Conservation (phyloP, 176 grass and related monocot species). For the Zizania latifolia region DNA sequence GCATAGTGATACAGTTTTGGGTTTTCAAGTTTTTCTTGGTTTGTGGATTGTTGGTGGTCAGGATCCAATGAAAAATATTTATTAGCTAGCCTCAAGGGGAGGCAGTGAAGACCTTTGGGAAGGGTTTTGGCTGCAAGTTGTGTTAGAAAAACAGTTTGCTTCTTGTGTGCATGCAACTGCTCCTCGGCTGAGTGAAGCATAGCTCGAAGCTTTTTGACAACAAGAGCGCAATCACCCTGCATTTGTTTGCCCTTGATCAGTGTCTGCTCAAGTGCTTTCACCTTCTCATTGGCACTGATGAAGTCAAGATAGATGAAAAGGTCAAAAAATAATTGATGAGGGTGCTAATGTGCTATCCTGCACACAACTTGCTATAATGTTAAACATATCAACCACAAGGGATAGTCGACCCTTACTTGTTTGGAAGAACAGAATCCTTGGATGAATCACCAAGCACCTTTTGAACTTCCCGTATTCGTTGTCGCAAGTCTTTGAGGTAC, state of each 20-base stretch:
- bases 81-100: conserved; percentile 55
- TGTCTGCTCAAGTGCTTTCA: conserved; percentile 67
- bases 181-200: conserved; percentile 87
- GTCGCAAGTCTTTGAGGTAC: conserved; percentile 63
- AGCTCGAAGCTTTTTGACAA: conserved; percentile 71
- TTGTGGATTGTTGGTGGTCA: conserved; percentile 39
- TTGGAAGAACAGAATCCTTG: conserved; percentile 77
- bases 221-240: conserved; percentile 58
- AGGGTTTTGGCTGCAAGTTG: conserved; percentile 89
- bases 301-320: conserved; percentile 34
- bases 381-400: neutral
- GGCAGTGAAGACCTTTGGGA: conserved; percentile 89
- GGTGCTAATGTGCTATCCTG: neutral
- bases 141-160: conserved; percentile 74
- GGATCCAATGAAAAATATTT: conserved; percentile 61
- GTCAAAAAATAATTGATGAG: neutral
- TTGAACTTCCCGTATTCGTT: conserved; percentile 72
- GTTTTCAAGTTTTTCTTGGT: conserved; percentile 56
- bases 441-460: conserved; percentile 75
- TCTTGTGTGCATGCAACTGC: conserved; percentile 64
- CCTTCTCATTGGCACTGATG: conserved; percentile 71
- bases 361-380: conserved; percentile 1
- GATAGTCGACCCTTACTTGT: conserved; percentile 42
- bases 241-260: conserved; percentile 63
- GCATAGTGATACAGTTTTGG: conserved; percentile 74